Evolutionary conservation across 768 basidiomycete genomes (phyloP).

Genomic region (Coprinopsis marcescibilis): DNA sequence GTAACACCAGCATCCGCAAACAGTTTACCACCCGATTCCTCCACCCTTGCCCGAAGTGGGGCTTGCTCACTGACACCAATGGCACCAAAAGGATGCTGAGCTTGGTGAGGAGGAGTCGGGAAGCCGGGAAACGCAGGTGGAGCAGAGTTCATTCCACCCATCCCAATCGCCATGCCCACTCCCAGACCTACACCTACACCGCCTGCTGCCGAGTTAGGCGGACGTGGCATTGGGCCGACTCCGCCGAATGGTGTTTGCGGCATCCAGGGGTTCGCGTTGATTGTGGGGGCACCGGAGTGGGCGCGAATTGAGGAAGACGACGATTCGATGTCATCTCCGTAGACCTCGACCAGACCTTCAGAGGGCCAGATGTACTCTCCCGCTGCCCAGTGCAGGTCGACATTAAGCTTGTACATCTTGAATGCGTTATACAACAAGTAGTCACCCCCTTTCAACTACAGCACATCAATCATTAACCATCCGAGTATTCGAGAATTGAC

Average conservation of each 20-base stretch:
- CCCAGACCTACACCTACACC: too few species aligned
- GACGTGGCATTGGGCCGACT: too few species aligned
- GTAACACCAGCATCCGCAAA: constrained; percentile 58
- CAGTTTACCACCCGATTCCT: constrained; percentile 63
- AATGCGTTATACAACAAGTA: constrained; percentile 70
- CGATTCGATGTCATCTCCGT: constrained; percentile 34
- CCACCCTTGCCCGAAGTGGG: constrained; percentile 48
- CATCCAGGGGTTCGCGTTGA: too few species aligned
- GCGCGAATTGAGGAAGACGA: constrained; percentile 7
- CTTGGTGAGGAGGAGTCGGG: constrained; percentile 2
- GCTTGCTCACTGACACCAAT: constrained; percentile 24
- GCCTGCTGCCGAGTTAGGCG: too few species aligned
- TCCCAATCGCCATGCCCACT: too few species aligned
- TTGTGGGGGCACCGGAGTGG: constrained; percentile 32
- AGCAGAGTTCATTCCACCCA: too few species aligned
- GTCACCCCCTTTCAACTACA: constrained; percentile 72
- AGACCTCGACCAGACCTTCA: constrained; percentile 62
- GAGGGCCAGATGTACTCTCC: constrained; percentile 80
- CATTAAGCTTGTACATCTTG: constrained; percentile 67
- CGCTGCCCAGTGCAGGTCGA: constrained; percentile 76
- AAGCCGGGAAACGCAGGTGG: constrained; percentile 1
- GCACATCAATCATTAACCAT: neutral
- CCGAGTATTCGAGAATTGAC: neutral
- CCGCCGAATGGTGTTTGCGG: too few species aligned
- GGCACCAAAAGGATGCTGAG: neutral